Evolutionary conservation across 352 stramenopile genomes (phyloP), one percentile per base, ranked within the genome.

Genomic region (Thraustochytrium striatum): DNA sequence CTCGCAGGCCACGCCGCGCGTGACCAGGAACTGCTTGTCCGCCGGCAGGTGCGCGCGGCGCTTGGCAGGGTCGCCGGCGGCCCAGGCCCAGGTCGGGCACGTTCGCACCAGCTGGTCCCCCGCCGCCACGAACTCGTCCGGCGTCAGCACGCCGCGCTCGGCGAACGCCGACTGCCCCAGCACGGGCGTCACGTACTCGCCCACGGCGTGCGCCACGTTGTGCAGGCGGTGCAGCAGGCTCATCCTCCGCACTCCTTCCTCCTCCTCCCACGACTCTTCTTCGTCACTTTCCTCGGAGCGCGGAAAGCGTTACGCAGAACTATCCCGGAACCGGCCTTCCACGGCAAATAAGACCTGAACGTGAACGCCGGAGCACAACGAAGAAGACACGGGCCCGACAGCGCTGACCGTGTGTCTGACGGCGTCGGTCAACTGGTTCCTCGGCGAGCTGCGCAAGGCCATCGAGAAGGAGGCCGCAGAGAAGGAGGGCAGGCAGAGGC

Each of bases 21-120:
- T 94, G 61, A 94, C 83, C 41, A 95, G 87, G 79, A 89, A 95
- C 84, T 95, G 90, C 84, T 95, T 95, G 83, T 93, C 87, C 3
- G 78, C 83, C 1, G 90, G 90, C 7, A 95, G 79, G 19, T 94
- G 88, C 35, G 89, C 90, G 72, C 86, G 90, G 57, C 92, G 88
- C 89, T 87, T 90, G 39, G 52, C 70, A 16, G 81, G 32, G 43
- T 83, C 61, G 0, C 47, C 59, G 2, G 39, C 43, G 28, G 50
- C 28, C 92, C 94, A 98, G 57, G 86, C 86, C 95, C 95, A 98
- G 50, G 94, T 98, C 9, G 95, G 95, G 81, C 93, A 98, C 81
- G 95, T 96, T 87, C 95, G 96, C 50, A 98, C 93, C 0, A 98
- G 87, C 87, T 98, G 87, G 81, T 98, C 94, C 3, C 95, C 93